Base-by-base conservation (phyloP, 768 basidiomycete species). In the Hypholoma sublateritium region DNA sequence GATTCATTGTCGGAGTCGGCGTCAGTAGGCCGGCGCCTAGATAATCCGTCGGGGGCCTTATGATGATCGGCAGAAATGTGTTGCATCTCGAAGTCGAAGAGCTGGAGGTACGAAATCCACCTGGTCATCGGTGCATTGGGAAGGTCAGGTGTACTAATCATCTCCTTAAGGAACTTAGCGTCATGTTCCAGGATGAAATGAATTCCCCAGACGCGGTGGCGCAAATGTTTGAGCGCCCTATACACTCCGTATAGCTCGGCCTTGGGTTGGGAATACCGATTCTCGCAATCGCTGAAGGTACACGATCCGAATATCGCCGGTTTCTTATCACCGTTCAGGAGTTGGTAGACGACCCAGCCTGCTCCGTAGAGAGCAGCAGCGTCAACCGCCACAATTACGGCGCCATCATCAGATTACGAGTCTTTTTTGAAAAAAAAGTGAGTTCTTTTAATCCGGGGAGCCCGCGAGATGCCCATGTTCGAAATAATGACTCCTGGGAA, bases 41-140 rank as follows among this genome's bases (percentile, higher is more conserved):
- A 79, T 2, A 80, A 48, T 0, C 65, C 74, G 60, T 78, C 78
- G 2, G 71, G 69, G 1, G 64, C 74, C 25, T 44, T 41, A 53
- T 72, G 70, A 12, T 56, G 51, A 0, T 66, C 58, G 0, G 69
- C 73, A 0, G 73, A 74, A 0, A 78, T 68, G 53, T 78, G 74
- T 2, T 65, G 49, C 2, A 76, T 56, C 17, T 62, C 60, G 50
- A 78, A 78, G 41, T 74, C 59, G 54, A 77, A 78, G 0, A 74
- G 51, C 0, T 64, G 55, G 4, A 77, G 71, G 35, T 67, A 73
- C 5, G 61, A 36, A 1, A 79, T 68, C 77, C 77, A 78, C n/a
- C 70, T 49, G 17, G 74, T 72, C 50, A 77, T 67, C 0, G 72
- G 65, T 0, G 71, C 69, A 49, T 72, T 75, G 0, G 75, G 74